These are phyloP conservation scores for Saturnispora dispora DNA, from an alignment of 805 yeast species.

Conservation along the genomic window DNA sequence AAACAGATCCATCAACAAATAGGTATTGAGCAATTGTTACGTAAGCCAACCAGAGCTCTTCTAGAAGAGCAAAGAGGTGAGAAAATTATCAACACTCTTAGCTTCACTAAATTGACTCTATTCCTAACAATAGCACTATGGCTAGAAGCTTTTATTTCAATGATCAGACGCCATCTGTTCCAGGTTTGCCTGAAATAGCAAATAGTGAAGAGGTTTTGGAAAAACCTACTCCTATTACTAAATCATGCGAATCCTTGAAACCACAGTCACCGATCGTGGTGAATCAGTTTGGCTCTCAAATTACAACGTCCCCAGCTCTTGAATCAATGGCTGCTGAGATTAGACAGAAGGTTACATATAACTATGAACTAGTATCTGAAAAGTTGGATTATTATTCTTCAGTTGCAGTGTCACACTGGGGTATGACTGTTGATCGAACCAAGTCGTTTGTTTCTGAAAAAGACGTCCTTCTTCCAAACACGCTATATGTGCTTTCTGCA, in stretches of 20 bases:
- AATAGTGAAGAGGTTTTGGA: neutral
- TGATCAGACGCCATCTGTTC: neutral
- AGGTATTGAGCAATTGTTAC: neutral
- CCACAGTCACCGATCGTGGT: slow-evolving; percentile 23
- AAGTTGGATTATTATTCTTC: slow-evolving; percentile 39
- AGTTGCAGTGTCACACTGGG: slow-evolving; percentile 37
- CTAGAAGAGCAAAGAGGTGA: slow-evolving; percentile 15
- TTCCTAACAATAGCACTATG: neutral
- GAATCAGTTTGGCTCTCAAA: slow-evolving; percentile 41
- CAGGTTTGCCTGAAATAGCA: slow-evolving; percentile 6
- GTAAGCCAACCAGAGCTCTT: neutral
- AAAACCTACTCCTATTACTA: neutral
- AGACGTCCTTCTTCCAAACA: slow-evolving; percentile 48
- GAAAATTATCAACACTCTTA: slow-evolving; percentile 24
- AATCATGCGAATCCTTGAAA: neutral
- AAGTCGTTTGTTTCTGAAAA: slow-evolving; percentile 38
- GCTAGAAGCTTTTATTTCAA: neutral
- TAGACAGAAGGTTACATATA: slow-evolving; percentile 32
- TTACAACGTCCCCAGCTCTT: slow-evolving; percentile 39
- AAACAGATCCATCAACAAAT: neutral
- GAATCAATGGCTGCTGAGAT: slow-evolving; percentile 34
- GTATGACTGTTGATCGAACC: slow-evolving; percentile 25
- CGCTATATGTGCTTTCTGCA: slow-evolving; percentile 46
- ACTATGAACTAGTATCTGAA: slow-evolving; percentile 31
- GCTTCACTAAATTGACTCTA: neutral